phyloP scores from a whole-genome alignment of 2,329 filamentous ascomycete genomes.

The Penicillium sp. region DNA sequence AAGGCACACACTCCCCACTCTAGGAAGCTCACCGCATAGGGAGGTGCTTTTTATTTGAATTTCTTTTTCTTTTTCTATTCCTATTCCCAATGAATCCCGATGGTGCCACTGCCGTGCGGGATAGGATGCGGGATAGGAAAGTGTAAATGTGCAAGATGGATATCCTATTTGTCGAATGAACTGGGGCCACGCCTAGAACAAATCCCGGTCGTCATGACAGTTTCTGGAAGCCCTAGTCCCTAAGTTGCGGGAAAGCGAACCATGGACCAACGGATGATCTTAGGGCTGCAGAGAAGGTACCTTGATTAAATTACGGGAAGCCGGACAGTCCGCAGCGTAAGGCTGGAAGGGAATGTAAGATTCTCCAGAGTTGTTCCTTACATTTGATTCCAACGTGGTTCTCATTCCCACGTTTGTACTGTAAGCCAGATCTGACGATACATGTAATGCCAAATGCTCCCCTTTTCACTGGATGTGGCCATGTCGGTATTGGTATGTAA shows the following conservation, averaged over 20 bases:
- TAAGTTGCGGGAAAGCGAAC: not conserved
- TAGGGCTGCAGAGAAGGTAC: not conserved
- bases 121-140: not conserved
- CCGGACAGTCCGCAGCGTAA: not conserved
- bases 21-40: slow-evolving; percentile 2
- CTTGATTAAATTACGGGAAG: not conserved
- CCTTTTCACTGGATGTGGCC: not conserved
- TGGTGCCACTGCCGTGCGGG: not conserved
- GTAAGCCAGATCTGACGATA: slow-evolving; percentile 3
- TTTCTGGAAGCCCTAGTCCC: slow-evolving; percentile 14
- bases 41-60: not conserved
- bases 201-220: slow-evolving; percentile 1
- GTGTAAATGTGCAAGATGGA: not conserved
- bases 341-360: not conserved
- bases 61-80: not conserved
- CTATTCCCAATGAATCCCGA: not conserved
- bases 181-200: not conserved
- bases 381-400: not conserved
- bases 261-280: slow-evolving; percentile 12
- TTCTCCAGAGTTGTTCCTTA: slow-evolving; percentile 10
- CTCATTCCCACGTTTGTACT: not conserved
- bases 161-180: not conserved
- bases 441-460: not conserved
- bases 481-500: slow-evolving; percentile 15
- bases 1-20: slow-evolving; percentile 7